Evolutionary conservation across 1,284 basidiomycete genomes (phyloP).

Genomic region (Cryptococcus hybrid): DNA sequence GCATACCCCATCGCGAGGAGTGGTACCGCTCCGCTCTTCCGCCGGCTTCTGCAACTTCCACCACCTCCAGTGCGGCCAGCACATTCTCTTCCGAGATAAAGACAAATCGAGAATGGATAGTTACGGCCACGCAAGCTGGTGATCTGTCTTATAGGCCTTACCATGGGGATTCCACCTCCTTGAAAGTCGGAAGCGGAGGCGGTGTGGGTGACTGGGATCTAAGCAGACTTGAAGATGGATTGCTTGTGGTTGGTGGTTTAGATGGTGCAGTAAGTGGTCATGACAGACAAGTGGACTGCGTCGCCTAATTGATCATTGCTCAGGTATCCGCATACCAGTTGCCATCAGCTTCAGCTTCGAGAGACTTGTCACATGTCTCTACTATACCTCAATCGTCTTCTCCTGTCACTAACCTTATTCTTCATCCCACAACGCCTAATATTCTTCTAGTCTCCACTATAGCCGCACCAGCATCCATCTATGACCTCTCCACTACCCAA

Average conservation of each 20-base stretch:
- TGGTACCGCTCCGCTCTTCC: slow-evolving; percentile 36
- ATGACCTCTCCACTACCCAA: slow-evolving; percentile 30
- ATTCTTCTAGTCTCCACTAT: slow-evolving; percentile 38
- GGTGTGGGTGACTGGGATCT: slow-evolving; percentile 44
- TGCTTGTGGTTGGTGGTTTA: slow-evolving; percentile 28
- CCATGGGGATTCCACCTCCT: slow-evolving; percentile 8
- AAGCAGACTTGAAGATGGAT: slow-evolving; percentile 31
- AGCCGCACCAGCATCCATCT: slow-evolving; percentile 32
- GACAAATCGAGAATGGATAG: slow-evolving; percentile 31
- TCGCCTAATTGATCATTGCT: not conserved
- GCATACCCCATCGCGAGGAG: slow-evolving; percentile 24
- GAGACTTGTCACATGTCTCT: slow-evolving; percentile 2
- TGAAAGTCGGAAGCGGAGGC: slow-evolving; percentile 31
- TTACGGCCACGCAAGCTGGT: slow-evolving; percentile 31
- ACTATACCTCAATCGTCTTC: slow-evolving; percentile 17
- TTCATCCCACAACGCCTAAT: slow-evolving; percentile 49
- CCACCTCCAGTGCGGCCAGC: slow-evolving; percentile 15
- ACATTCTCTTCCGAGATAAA: slow-evolving; percentile 36
- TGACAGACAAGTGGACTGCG: not conserved
- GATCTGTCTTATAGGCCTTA: slow-evolving; percentile 33
- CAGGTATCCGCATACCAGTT: slow-evolving; percentile 21
- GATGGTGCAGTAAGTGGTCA: slow-evolving; percentile 32
- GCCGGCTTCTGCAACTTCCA: slow-evolving; percentile 3
- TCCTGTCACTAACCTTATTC: slow-evolving; percentile 37
- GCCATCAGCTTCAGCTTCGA: slow-evolving; percentile 1